Percentiles rank a stretch among this genome's conserved stretches.
phyloP scores from a whole-genome alignment of 2,329 filamentous ascomycete genomes.

The Cordyceps sp. region DNA sequence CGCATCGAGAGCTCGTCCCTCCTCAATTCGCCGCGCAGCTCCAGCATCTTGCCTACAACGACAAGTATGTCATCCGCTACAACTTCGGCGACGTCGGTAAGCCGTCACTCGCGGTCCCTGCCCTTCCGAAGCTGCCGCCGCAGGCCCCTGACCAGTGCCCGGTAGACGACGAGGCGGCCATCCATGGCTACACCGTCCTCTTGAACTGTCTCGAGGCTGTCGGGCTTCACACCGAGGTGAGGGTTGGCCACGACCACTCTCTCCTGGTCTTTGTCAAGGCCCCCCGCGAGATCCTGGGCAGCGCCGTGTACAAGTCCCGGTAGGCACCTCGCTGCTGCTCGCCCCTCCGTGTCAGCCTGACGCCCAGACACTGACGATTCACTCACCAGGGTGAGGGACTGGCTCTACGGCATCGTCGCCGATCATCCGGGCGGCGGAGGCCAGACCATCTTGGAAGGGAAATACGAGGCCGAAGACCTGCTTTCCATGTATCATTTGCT shows the following conservation, averaged over 20 bases:
- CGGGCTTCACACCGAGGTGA: constrained; percentile 54
- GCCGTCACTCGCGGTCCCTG: constrained; percentile 1
- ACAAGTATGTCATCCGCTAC: constrained; percentile 23
- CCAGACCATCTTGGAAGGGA: constrained; percentile 32
- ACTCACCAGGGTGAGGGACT: constrained; percentile 48
- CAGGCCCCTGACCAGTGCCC: not conserved
- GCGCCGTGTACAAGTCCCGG: constrained; percentile 40
- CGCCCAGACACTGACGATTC: not conserved
- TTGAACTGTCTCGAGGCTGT: constrained; percentile 42
- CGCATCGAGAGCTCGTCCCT: not conserved
- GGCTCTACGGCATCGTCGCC: constrained; percentile 53
- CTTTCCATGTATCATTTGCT: constrained; percentile 56
- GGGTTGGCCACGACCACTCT: constrained; percentile 50
- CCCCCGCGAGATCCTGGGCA: constrained; percentile 44
- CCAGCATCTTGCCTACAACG: constrained; percentile 9
- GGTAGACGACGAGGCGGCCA: constrained; percentile 16
- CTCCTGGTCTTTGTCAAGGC: constrained; percentile 51
- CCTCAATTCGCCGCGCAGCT: constrained; percentile 1
- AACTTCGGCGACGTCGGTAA: constrained; percentile 19
- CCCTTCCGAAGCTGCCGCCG: not conserved
- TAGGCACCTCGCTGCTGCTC: not conserved
- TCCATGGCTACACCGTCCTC: constrained; percentile 23
- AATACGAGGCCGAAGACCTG: constrained; percentile 48
- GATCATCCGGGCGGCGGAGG: constrained; percentile 40
- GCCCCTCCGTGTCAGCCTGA: too few relatives aligned